phyloP scores from a whole-genome alignment of 176 grass and related monocot species.

The Otatea glauca region DNA sequence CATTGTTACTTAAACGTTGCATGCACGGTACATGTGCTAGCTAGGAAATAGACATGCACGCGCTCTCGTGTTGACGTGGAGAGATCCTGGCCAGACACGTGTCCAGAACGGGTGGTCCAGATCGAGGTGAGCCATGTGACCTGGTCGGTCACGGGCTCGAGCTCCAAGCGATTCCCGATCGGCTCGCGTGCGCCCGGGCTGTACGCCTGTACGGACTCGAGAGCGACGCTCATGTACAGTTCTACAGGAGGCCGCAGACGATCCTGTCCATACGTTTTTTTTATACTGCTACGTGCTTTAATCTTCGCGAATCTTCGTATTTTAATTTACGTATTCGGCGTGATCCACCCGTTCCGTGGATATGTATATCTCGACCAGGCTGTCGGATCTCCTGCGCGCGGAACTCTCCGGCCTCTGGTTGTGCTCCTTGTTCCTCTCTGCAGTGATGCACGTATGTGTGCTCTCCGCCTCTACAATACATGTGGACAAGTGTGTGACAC shows the following conservation, averaged over 20 bases:
- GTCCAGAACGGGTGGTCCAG: neutral
- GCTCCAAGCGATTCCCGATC: neutral
- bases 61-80: neutral
- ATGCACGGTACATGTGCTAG: conserved; percentile 11
- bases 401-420: neutral
- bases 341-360: conserved; percentile 21
- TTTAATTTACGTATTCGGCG: neutral
- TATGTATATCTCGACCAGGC: neutral
- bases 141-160: neutral
- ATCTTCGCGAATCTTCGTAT: neutral
- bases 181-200: neutral
- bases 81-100: neutral
- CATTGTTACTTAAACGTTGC: conserved; percentile 10
- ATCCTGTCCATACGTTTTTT: conserved; percentile 29
- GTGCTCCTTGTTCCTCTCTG: neutral
- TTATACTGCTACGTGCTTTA: neutral
- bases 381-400: neutral
- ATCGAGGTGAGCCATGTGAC: neutral
- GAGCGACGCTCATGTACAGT: neutral
- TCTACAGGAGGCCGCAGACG: neutral
- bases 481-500: neutral
- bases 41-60: neutral
- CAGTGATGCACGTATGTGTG: neutral
- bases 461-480: neutral
- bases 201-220: neutral